Percentiles rank a stretch among this genome's conserved stretches.
phyloP scores from a whole-genome alignment of 2,329 filamentous ascomycete genomes.

The Ophiostoma australiae region DNA sequence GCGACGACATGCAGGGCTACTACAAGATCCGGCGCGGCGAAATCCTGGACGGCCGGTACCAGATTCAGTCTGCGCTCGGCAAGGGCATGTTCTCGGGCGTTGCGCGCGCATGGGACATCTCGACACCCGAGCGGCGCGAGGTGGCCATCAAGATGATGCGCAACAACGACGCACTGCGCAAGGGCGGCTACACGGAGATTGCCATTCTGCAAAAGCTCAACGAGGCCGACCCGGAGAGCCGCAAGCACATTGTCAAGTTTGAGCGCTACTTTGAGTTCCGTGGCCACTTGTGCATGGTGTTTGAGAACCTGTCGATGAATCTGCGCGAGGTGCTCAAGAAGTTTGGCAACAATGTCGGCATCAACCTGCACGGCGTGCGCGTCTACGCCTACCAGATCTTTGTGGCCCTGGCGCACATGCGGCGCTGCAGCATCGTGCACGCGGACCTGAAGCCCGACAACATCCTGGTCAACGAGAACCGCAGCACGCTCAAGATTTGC shows the following conservation, averaged over 20 bases:
- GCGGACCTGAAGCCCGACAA: constrained; percentile 98
- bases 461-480: constrained; percentile 80
- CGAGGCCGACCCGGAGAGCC: constrained; percentile 77
- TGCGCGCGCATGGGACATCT: constrained; percentile 77
- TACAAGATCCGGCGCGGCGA: constrained; percentile 94
- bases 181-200: constrained; percentile 91
- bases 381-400: constrained; percentile 94
- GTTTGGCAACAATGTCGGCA: constrained; percentile 88
- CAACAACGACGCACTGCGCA: constrained; percentile 87
- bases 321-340: constrained; percentile 91
- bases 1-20: constrained; percentile 91
- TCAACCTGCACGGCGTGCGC: constrained; percentile 81
- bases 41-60: constrained; percentile 81
- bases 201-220: constrained; percentile 85
- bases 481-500: constrained; percentile 86
- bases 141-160: constrained; percentile 98
- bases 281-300: constrained; percentile 91
- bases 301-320: constrained; percentile 92
- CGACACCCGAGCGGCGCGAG: constrained; percentile 60
- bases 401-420: constrained; percentile 77
- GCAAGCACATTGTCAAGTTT: constrained; percentile 86
- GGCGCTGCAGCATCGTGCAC: constrained; percentile 89
- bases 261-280: constrained; percentile 89
- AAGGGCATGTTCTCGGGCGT: constrained; percentile 97
- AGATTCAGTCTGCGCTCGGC: constrained; percentile 79